Conservation (phyloP, 495 filamentous ascomycete genomes). For the Lichenothelia convexa region DNA sequence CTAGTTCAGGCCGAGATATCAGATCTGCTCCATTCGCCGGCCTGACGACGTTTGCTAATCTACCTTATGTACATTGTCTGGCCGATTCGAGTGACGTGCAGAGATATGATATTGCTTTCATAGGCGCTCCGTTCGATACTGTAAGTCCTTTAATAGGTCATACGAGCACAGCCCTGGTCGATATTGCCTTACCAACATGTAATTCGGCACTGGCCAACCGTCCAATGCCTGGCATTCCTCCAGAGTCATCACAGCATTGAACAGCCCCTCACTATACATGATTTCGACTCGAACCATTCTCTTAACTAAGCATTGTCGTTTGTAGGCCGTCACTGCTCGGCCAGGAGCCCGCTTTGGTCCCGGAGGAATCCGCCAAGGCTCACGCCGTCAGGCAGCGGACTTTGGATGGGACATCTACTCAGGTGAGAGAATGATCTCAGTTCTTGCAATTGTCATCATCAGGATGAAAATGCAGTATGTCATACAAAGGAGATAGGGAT, state of each 20-base stretch:
- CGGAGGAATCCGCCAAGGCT: slow-evolving; percentile 29
- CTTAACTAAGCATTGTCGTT: neutral
- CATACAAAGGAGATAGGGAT: neutral
- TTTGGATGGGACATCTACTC: slow-evolving; percentile 27
- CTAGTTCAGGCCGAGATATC: no score
- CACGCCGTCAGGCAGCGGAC: slow-evolving; percentile 20
- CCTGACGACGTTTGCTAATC: slow-evolving; percentile 30
- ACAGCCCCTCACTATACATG: neutral
- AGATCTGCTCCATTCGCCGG: slow-evolving; percentile 26
- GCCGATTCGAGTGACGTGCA: slow-evolving; percentile 22
- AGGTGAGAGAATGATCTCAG: no score
- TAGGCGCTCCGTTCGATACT: slow-evolving; percentile 46
- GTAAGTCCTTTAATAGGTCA: slow-evolving; percentile 9
- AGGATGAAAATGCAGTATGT: neutral
- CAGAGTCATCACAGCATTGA: neutral
- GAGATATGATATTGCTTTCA: slow-evolving; percentile 66
- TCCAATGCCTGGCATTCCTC: no score
- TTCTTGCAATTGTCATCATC: neutral
- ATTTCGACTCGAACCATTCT: neutral
- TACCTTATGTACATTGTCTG: slow-evolving; percentile 30
- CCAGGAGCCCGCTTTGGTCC: slow-evolving; percentile 35
- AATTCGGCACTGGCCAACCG: no score
- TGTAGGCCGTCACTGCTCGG: slow-evolving; percentile 26
- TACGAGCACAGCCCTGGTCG: neutral
- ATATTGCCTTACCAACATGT: no score